phyloP scores from a whole-genome alignment of 495 filamentous ascomycete species.

The Emericellopsis terricola region DNA sequence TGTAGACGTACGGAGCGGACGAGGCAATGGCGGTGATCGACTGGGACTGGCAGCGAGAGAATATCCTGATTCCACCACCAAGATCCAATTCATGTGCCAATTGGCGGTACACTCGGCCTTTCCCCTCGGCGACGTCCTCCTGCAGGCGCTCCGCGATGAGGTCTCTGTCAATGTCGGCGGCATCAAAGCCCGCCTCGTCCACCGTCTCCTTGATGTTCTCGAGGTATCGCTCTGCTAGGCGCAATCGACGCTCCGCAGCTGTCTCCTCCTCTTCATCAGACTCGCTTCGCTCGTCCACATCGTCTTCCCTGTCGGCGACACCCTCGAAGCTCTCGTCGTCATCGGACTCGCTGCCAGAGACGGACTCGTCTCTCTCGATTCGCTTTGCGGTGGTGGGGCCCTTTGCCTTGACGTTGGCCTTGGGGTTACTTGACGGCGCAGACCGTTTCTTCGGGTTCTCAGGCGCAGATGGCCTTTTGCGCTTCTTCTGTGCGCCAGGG shows the following conservation, averaged over 20 bases:
- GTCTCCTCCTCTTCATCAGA: slow-evolving; percentile 56
- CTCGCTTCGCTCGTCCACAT: slow-evolving; percentile 10
- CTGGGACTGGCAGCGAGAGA: slow-evolving; percentile 60
- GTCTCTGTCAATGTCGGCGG: slow-evolving; percentile 79
- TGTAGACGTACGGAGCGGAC: slow-evolving; percentile 65
- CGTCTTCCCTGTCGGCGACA: slow-evolving; percentile 29
- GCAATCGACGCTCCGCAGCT: slow-evolving; percentile 65
- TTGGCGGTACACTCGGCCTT: slow-evolving; percentile 70
- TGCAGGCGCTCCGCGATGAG: slow-evolving; percentile 76
- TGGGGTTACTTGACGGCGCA: slow-evolving; percentile 16
- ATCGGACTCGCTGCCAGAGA: slow-evolving; percentile 64
- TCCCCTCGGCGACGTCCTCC: slow-evolving; percentile 85
- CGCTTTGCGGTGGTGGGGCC: slow-evolving; percentile 36
- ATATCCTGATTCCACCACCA: slow-evolving; percentile 37
- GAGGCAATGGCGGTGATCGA: slow-evolving; percentile 64
- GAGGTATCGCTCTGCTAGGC: slow-evolving; percentile 83
- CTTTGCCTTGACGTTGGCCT: slow-evolving; percentile 12
- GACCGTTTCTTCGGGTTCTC: slow-evolving; percentile 27
- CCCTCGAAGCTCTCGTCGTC: slow-evolving; percentile 17
- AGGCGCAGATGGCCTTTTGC: slow-evolving; percentile 36
- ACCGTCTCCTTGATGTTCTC: slow-evolving; percentile 78
- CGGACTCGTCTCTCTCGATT: slow-evolving; percentile 46
- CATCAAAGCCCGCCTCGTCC: slow-evolving; percentile 66
- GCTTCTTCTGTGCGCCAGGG: slow-evolving; percentile 60
- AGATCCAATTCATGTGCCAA: slow-evolving; percentile 55